Conservation (phyloP, 352 stramenopile genomes). For the Phytophthora constricta region DNA sequence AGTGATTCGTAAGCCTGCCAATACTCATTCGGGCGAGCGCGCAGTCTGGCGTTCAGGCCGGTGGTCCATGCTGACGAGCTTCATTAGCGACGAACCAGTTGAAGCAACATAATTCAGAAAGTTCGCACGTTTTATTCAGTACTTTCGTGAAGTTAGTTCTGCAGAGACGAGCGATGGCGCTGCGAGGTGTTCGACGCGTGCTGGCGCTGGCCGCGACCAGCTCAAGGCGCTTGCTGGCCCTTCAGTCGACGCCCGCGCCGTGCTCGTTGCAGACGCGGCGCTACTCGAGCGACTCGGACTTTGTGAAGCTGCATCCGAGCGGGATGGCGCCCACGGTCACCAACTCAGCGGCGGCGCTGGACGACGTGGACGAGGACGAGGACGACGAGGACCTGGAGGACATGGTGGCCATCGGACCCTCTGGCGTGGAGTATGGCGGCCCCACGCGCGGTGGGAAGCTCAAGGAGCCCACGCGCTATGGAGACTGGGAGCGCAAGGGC, state of each 20-base stretch:
- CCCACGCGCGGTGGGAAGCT: constrained; percentile 93
- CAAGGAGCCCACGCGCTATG: constrained; percentile 96
- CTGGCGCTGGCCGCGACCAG: constrained; percentile 2
- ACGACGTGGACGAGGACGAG: constrained; percentile 18
- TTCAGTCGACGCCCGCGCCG: neutral
- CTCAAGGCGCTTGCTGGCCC: constrained; percentile 2
- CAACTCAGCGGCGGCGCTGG: constrained; percentile 18
- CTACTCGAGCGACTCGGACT: constrained; percentile 49
- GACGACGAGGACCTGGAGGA: constrained; percentile 92
- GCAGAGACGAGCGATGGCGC: no score
- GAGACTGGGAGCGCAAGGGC: constrained; percentile 98
- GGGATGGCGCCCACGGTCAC: constrained; percentile 31
- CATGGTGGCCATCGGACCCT: constrained; percentile 92
- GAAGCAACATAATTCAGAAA: no score
- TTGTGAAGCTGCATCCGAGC: constrained; percentile 41
- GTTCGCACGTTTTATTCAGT: no score
- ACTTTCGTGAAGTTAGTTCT: no score
- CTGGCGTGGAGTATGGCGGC: constrained; percentile 93
- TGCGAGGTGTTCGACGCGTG: constrained; percentile 16
- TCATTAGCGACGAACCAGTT: no score
- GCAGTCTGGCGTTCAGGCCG: neutral
- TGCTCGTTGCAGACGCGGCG: constrained; percentile 13
- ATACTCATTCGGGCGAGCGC: neutral
- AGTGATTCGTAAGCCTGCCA: neutral
- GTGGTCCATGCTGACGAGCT: neutral